A percentile compares a stretch with the other conserved stretches of the same genome.
Evolutionary conservation across 1,284 basidiomycete genomes (phyloP).

Genomic region (Pterulicium gracile): DNA sequence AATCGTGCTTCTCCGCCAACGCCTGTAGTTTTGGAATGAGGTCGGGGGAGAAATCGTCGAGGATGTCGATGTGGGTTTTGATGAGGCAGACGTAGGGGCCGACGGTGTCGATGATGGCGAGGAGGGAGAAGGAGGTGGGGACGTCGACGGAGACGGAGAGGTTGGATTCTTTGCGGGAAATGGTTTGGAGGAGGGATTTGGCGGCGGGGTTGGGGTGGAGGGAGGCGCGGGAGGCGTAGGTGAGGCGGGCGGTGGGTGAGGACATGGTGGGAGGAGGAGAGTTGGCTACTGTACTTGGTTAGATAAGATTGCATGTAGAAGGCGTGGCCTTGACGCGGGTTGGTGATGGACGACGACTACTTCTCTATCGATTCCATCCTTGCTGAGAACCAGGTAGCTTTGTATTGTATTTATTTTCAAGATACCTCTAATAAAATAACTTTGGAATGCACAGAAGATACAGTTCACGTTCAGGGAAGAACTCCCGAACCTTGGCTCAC

Average conservation of each 20-base stretch:
- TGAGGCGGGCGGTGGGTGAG: constrained; percentile 14
- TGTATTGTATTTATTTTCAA: background rate
- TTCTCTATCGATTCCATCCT: constrained; percentile 83
- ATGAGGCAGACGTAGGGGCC: constrained; percentile 88
- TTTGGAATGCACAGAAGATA: too few relatives aligned
- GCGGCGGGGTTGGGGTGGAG: constrained; percentile 68
- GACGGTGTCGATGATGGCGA: constrained; percentile 82
- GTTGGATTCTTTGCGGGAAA: constrained; percentile 86
- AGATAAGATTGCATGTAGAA: constrained; percentile 1
- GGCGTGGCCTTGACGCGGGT: background rate
- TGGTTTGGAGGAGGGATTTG: constrained; percentile 67
- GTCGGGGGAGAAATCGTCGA: constrained; percentile 81
- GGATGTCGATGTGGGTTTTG: constrained; percentile 98
- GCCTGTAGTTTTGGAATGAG: constrained; percentile 64
- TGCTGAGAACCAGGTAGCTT: constrained; percentile 73
- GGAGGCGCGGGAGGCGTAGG: constrained; percentile 57
- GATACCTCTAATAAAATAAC: constrained; percentile 1
- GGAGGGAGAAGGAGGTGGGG: constrained; percentile 69
- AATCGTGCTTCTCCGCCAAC: constrained; percentile 79
- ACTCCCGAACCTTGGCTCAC: constrained; percentile 79
- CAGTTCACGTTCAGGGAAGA: constrained; percentile 83
- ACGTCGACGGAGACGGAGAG: constrained; percentile 96
- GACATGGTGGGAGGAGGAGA: background rate
- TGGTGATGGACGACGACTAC: constrained; percentile 76
- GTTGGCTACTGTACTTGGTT: background rate